A percentile compares a stretch with the other conserved stretches of the same genome.
Evolutionary conservation across 2,329 filamentous ascomycete species (phyloP).

Genomic region (Colletotrichum caudatum): DNA sequence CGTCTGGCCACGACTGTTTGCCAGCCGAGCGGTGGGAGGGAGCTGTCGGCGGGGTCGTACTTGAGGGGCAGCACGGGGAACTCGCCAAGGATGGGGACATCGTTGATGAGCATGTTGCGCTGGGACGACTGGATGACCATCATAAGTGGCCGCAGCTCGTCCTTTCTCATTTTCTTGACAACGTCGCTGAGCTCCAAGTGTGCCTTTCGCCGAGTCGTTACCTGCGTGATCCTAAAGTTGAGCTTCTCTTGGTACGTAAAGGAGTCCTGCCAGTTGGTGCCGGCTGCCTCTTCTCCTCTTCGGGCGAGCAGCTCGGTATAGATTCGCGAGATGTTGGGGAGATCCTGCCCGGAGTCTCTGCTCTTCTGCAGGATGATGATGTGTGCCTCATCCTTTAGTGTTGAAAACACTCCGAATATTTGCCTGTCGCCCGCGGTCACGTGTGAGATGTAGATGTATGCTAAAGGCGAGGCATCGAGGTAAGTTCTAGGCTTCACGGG

Average conservation of each 20-base stretch:
- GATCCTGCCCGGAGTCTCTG: conserved; percentile 80
- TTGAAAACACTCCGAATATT: conserved; percentile 94
- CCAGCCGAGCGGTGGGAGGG: conserved; percentile 93
- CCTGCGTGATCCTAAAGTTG: conserved; percentile 86
- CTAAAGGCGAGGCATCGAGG: conserved; percentile 78
- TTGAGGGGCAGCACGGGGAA: conserved; percentile 86
- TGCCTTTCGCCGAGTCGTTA: conserved; percentile 90
- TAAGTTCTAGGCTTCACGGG: conserved; percentile 76
- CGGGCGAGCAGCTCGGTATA: conserved; percentile 82
- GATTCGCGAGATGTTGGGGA: conserved; percentile 91
- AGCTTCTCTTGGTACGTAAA: conserved; percentile 90
- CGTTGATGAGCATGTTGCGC: conserved; percentile 81
- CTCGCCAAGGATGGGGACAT: conserved; percentile 85
- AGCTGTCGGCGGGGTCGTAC: conserved; percentile 85
- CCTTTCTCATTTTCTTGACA: conserved; percentile 89
- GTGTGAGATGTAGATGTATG: conserved; percentile 93
- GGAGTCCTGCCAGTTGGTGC: conserved; percentile 80
- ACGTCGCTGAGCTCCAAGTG: conserved; percentile 88
- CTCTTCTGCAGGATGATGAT: conserved; percentile 89
- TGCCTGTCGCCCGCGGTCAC: conserved; percentile 91
- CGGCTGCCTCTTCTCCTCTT: conserved; percentile 73
- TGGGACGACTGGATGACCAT: conserved; percentile 93
- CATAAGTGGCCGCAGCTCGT: conserved; percentile 83
- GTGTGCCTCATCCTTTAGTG: conserved; percentile 81
- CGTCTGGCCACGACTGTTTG: conserved; percentile 89